Percentiles rank a stretch among this genome's conserved stretches.
Conservation (phyloP, 148 eudicot genomes). For the Chenopodium album region DNA sequence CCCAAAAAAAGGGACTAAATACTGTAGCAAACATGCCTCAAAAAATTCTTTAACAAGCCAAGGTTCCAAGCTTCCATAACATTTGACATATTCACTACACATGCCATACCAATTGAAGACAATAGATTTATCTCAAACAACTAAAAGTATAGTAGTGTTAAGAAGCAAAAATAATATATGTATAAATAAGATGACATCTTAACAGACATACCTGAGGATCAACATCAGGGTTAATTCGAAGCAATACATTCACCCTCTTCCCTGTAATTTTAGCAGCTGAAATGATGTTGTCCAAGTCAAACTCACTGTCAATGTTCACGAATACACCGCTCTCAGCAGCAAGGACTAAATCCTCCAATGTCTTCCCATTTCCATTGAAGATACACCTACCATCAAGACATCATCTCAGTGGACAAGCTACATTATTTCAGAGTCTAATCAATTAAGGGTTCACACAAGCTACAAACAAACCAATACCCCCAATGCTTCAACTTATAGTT, state of each 20-base stretch:
- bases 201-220: slow-evolving; percentile 78
- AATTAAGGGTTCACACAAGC: neutral
- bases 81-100: neutral
- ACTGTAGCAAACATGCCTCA: neutral
- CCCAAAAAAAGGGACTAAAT: neutral
- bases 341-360: slow-evolving; percentile 73
- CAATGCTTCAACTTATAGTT: neutral
- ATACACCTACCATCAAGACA: slow-evolving; percentile 55
- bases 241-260: slow-evolving; percentile 81
- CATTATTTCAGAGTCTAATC: neutral
- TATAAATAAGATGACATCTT: neutral
- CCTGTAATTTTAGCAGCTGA: slow-evolving; percentile 82
- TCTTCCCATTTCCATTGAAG: slow-evolving; percentile 89
- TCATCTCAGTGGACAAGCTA: slow-evolving; percentile 8
- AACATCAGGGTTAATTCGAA: slow-evolving; percentile 95
- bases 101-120: neutral
- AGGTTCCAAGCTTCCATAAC: neutral
- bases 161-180: neutral
- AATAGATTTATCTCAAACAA: neutral
- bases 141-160: neutral
- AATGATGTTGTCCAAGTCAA: slow-evolving; percentile 88
- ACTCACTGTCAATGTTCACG: slow-evolving; percentile 87
- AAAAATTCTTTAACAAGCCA: neutral
- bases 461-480: neutral
- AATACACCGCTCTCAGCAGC: slow-evolving; percentile 85